Base-by-base conservation (phyloP, 163 green algal species). In the Smithsoniella earleae region DNA sequence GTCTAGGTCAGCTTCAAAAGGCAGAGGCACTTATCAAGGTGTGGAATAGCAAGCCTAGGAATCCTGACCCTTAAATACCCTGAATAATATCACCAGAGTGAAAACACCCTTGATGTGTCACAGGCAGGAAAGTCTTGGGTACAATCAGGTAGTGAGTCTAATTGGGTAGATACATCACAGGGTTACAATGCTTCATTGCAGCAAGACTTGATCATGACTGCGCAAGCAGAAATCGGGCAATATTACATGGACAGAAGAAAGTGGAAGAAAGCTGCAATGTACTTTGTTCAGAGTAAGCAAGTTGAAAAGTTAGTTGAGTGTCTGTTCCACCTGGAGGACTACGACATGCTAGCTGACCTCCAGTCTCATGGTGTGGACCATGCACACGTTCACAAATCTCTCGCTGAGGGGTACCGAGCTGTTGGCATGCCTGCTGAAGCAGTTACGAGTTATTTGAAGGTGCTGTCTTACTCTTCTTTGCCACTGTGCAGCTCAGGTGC, bases 311-410 rank as follows among this genome's bases (percentile, higher is more conserved):
- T 94, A 34, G 78, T 88, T 16, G 83, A 92, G 65, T 90, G 81
- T 73, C 85, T 92, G 46, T 93, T 90, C 77, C 43, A 46, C 2
- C 76, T 91, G 69, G 86, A 92, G 78, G 84, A 94, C 82, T 92
- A 87, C 36, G 73, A 75, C 8, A 80, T 82, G 0, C 80, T 93
- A 3, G 6, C 18, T 40, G 58, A 69, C 20, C 3, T 69, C 8
- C 58, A 69, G 20, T 25, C 18, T 25, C 58, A 69, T 33, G 38
- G 58, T 36, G 18, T 33, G 6, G 25, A 69, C 25, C n/a, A 69
- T n/a, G 22, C 5, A 45, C 30, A 36, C 31, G 58, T 69, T 13
- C 58, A 69, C 25, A 69, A 69, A 69, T 36, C 34, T 13, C 58
- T 69, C 5, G 58, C 58, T 28, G 30, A 69, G 34, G 34, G 58